Evolutionary conservation across 805 yeast species (phyloP), one percentile per base, ranked within the genome.

Genomic region (Nakazawaea sp.): DNA sequence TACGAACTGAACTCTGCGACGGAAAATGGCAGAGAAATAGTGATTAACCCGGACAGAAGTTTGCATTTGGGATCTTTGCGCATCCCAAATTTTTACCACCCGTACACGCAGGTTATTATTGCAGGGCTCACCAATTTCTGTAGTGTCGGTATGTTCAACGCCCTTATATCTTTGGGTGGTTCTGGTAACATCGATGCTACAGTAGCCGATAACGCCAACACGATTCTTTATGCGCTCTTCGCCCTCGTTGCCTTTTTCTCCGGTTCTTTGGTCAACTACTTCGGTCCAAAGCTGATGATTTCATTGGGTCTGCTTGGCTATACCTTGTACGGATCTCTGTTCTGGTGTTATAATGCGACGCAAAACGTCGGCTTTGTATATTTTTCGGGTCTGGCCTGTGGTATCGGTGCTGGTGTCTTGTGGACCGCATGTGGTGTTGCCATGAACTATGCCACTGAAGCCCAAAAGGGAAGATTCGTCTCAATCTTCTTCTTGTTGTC

Each of bases 121-220:
- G 45, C 42, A 16, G 48, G 48, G 5, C 25, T 45, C 27, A 37
- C 42, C 18, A 43, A 38, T 21, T 45, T 45, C 30, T 29, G 44
- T 20, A 34, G 44, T 5, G 49, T 36, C 15, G 39, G 39, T 2
- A 21, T 35, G 28, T 35, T 30, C 30, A 30, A 30, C 18, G 34
- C 25, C 12, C 21, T 35, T 8, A 16, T 35, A 8, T 35, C 39
- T 3, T 23, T 35, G n/a, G 39, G 39, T n/a, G 39, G 39, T 9
- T 30, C 39, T 5, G 39, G 39, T 5, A 30, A 30, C 18, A 25
- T 35, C 17, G 30, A 32, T 27, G 31, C 36, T 11, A 32, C 35
- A 12, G 28, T 29, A 6, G 23, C 41, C n/a, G 41, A 33, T 13
- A 37, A 37, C 27, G 41, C 41, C 18, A 37, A 32, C 28, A 33